Evolutionary conservation across 2,329 filamentous ascomycete species (phyloP), one percentile per base, ranked within the genome.

Genomic region (Diaporthe citrichinensis): DNA sequence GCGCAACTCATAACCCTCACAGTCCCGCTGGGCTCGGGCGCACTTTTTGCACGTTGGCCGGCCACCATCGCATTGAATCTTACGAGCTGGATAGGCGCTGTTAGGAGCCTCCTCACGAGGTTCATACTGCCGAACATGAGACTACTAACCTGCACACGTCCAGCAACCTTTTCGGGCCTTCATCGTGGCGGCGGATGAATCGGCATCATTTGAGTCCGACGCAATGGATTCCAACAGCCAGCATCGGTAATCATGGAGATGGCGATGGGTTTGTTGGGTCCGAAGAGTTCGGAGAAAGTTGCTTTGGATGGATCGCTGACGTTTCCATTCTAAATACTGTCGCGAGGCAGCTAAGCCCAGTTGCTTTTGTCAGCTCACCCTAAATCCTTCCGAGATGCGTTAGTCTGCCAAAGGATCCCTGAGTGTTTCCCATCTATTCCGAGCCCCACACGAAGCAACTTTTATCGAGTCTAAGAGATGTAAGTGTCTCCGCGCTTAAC

Each of bases 271-370:
- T 39, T 15, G 1, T 1, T 36, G 23, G 31, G n/a, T n/a, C 41
- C 20, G 10, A 68, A 36, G 28, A 68, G 28, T 6, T 68, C 62
- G 62, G 62, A 68, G 62, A 68, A 68, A 68, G 31, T 68, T 68
- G 46, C 62, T 39, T 2, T 68, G 31, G 62, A 46, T 68, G 62
- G 62, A 23, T 53, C 44, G 62, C 31, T 68, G 28, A 68, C 44
- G 31, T 39, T 28, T n/a, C 28, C 8, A 28, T 14, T 53, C 62
- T 68, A 68, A 17, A 53, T 68, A 53, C 12, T 25, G 6, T 36
- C 15, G 25, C 31, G 17, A 39, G 20, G 31, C 46, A 25, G 62
- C 23, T 68, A 36, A 39, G 23, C 34, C 44, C 31, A 51, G 31
- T 39, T 23, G 6, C 36, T 53, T 62, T 68, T 53, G 62, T 68